Conservation (phyloP, 257 asterid genomes). For the Orobanche coerulescens region DNA sequence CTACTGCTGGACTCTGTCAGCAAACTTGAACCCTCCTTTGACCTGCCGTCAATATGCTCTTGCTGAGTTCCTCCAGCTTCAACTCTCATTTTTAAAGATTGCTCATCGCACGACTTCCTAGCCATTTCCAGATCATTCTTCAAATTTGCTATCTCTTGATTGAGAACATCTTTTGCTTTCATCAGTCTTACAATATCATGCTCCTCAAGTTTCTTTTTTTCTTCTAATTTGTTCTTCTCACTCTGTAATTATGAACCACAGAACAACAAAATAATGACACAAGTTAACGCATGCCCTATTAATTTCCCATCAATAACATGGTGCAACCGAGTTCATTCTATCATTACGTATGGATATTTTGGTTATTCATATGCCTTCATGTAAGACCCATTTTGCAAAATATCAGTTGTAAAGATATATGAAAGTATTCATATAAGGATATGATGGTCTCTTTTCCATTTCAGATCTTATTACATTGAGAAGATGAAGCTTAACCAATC, state of each 20-base stretch:
- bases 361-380: background rate
- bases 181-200: constrained; percentile 30
- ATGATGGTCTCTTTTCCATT: background rate
- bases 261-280: background rate
- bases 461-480: background rate
- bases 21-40: constrained; percentile 34
- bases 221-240: constrained; percentile 34
- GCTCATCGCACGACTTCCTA: constrained; percentile 17
- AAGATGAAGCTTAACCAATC: background rate
- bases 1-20: constrained; percentile 33
- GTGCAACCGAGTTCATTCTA: background rate
- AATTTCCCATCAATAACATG: background rate
- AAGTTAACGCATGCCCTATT: background rate
- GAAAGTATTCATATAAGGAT: background rate
- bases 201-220: constrained; percentile 31
- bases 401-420: background rate
- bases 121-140: constrained; percentile 22
- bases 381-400: background rate
- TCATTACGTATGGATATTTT: background rate
- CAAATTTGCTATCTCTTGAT: constrained; percentile 26
- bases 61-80: constrained; percentile 42
- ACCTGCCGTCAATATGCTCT: constrained; percentile 46
- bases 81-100: constrained; percentile 22
- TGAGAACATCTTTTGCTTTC: constrained; percentile 44
- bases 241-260: constrained; percentile 26